Conservation (phyloP, 768 basidiomycete species). For the Austroboletus eburneus region DNA sequence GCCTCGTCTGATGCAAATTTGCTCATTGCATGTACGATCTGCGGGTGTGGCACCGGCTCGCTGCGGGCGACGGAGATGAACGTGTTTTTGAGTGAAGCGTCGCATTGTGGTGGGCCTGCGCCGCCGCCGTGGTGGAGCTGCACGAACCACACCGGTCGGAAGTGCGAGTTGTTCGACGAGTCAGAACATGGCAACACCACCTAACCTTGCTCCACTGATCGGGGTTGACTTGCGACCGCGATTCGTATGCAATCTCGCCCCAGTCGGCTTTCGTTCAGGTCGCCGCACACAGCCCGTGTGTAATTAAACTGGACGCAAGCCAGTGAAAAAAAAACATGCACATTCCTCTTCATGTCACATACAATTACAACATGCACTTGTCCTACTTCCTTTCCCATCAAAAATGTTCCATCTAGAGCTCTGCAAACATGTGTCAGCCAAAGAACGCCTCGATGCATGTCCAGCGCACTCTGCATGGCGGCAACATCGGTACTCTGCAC, state of each 20-base stretch:
- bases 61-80: constrained; percentile 25
- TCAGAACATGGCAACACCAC: constrained; percentile 18
- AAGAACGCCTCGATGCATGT: background rate
- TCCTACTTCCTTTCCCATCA: constrained; percentile 4
- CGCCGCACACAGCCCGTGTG: constrained; percentile 17
- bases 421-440: constrained; percentile 12
- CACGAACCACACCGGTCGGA: constrained; percentile 16
- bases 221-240: constrained; percentile 7
- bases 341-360: background rate
- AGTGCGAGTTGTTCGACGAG: constrained; percentile 5
- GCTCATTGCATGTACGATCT: background rate
- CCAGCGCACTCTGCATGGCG: constrained; percentile 81
- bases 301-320: background rate
- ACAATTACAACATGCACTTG: constrained; percentile 8
- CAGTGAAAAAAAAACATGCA: background rate
- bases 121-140: constrained; percentile 14
- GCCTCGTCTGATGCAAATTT: constrained; percentile 4
- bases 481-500: constrained; percentile 90
- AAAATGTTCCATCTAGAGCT: constrained; percentile 18
- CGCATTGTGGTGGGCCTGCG: constrained; percentile 15
- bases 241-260: constrained; percentile 6
- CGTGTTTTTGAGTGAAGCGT: constrained; percentile 9
- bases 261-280: constrained; percentile 12
- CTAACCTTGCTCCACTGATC: constrained; percentile 33
- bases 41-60: constrained; percentile 10